Percentiles rank a stretch among this genome's conserved stretches.
phyloP scores from a whole-genome alignment of 371 early-diverging fungal genomes.

The Catenaria anguillulae region DNA sequence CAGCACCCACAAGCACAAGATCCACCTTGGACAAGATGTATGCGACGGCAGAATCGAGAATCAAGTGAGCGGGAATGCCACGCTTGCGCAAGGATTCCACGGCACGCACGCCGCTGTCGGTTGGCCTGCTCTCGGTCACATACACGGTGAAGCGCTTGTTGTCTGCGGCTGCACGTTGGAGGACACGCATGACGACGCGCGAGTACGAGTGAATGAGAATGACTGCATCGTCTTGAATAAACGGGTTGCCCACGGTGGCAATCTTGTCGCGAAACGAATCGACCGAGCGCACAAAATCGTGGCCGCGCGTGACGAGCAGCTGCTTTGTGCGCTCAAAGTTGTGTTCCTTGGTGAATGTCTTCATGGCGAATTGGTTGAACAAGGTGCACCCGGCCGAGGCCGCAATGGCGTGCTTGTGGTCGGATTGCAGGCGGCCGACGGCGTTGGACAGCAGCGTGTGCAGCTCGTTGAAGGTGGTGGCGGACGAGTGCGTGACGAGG shows the following conservation, averaged over 20 bases:
- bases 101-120: constrained; percentile 57
- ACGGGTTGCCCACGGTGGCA: constrained; percentile 67
- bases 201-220: constrained; percentile 92
- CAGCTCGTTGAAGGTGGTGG: constrained; percentile 57
- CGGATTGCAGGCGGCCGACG: constrained; percentile 42
- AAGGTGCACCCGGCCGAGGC: constrained; percentile 79
- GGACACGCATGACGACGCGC: constrained; percentile 72
- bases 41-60: constrained; percentile 84
- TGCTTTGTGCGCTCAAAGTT: constrained; percentile 66
- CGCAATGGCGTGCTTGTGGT: constrained; percentile 43
- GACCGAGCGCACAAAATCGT: constrained; percentile 57
- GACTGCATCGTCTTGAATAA: constrained; percentile 72
- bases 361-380: constrained; percentile 61
- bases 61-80: constrained; percentile 72
- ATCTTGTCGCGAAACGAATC: constrained; percentile 52
- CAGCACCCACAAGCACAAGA: constrained; percentile 90
- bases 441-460: constrained; percentile 57
- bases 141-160: constrained; percentile 73
- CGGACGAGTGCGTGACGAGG: constrained; percentile 48
- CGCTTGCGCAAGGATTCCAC: constrained; percentile 51
- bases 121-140: constrained; percentile 70
- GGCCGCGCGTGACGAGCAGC: constrained; percentile 51
- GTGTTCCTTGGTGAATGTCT: constrained; percentile 50
- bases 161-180: constrained; percentile 50
- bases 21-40: constrained; percentile 86